These are phyloP conservation scores for Talaromyces wortmannii DNA, from an alignment of 495 filamentous ascomycete species.

Conservation along the genomic window DNA sequence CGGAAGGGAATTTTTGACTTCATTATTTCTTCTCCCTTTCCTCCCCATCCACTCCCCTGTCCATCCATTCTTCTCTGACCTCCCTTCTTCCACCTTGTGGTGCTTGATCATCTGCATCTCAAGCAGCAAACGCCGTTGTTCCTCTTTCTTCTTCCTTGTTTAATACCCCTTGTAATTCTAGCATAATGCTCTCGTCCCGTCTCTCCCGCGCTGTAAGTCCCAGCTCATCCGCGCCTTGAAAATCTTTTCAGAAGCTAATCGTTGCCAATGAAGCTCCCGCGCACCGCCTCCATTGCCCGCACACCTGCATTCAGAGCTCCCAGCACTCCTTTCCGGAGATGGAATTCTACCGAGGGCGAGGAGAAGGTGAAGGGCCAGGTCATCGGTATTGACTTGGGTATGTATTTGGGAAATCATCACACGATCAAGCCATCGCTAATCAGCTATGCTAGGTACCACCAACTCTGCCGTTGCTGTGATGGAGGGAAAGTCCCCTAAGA, in stretches of 20 bases:
- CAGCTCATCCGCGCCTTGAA: slow-evolving; percentile 7
- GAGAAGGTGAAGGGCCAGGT: slow-evolving; percentile 90
- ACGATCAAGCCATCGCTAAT: slow-evolving; percentile 16
- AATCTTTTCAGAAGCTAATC: slow-evolving; percentile 14
- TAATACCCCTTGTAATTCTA: slow-evolving; percentile 15
- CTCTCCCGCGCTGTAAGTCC: slow-evolving; percentile 64
- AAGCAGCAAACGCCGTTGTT: not conserved
- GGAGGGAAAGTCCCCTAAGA: slow-evolving; percentile 91
- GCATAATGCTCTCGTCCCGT: slow-evolving; percentile 51
- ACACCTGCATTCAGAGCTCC: slow-evolving; percentile 49
- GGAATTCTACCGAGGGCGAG: slow-evolving; percentile 78
- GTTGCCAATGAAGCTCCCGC: slow-evolving; percentile 25
- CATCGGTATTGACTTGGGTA: slow-evolving; percentile 98
- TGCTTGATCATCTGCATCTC: slow-evolving; percentile 12
- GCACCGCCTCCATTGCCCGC: slow-evolving; percentile 39
- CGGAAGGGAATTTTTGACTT: slow-evolving; percentile 15
- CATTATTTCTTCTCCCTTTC: slow-evolving; percentile 21
- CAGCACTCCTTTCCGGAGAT: slow-evolving; percentile 57
- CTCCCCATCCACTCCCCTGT: slow-evolving; percentile 21
- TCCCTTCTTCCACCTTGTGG: slow-evolving; percentile 12
- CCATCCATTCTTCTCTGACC: slow-evolving; percentile 15
- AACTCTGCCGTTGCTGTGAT: slow-evolving; percentile 97
- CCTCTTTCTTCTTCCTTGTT: not conserved
- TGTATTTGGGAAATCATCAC: slow-evolving; percentile 25
- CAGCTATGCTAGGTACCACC: slow-evolving; percentile 63